Base-by-base conservation (phyloP, 306 rosid species). In the Citrullus amarus region DNA sequence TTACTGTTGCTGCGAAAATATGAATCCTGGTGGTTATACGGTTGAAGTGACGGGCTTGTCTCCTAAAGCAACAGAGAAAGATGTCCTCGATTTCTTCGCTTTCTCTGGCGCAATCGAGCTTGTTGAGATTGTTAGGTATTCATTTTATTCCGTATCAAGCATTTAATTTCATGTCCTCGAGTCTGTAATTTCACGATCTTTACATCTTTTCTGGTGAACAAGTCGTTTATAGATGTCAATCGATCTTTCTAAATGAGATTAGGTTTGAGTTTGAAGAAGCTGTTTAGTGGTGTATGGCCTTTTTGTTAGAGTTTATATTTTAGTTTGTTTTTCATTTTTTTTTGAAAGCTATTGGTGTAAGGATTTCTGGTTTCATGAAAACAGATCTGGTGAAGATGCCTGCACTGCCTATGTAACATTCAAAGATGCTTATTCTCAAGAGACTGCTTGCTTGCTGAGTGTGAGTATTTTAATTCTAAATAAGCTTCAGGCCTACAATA, bases 371-470 rank as follows among this genome's bases (percentile, higher is more conserved):
- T 15, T 44, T 48, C 32, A 6, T 56, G 77, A 30, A 73, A 68
- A 66, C 83, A 94, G 97, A 83, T 83, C 89, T 2, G 98, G 97
- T 75, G 96, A 95, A 25, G 69, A 80, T 48, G 98, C 93, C 3
- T 89, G 91, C 54, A 86, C 97, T 44, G 96, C 93, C 25, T 94
- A 92, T 82, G 97, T 92, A 87, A 86, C 95, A 8, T 95, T 92
- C 86, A 91, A 88, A 83, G 93, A 95, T 87, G 84, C 92, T 3
- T 87, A 95, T 84, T 88, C 97, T 82, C 95, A 82, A 84, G 92
- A 92, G 75, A 95, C 98, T 83, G 96, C 98, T 70, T 92, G 96
- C 86, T 85, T 95, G 89, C 93, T 95, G 76, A 92, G 96, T 81
- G 98, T 89, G 86, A 87, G 98, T 85, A 72, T 74, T 67, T 79